Evolutionary conservation across 169 alveolate genomes (phyloP).

Genomic region (Babesia divergens): DNA sequence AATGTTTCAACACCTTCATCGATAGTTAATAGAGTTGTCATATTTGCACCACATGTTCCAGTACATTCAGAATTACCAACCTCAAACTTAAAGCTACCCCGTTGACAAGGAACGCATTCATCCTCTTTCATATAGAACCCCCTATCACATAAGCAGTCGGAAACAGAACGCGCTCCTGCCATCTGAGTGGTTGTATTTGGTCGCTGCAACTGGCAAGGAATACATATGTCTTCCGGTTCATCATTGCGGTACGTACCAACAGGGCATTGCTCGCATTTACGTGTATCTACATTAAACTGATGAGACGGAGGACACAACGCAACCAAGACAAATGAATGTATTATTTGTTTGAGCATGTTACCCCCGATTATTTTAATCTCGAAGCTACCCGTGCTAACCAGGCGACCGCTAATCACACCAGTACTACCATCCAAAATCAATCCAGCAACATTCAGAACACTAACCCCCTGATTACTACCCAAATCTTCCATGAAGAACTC

Average conservation of each 20-base stretch:
- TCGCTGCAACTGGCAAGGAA: conserved; percentile 2
- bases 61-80: conserved; percentile 46
- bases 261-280: conserved; percentile 60
- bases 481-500: conserved; percentile 23
- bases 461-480: neutral
- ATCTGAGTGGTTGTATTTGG: conserved; percentile 31
- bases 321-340: neutral
- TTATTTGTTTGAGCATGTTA: conserved; percentile 24
- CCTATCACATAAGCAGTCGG: conserved; percentile 75
- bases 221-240: conserved; percentile 29
- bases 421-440: conserved; percentile 8
- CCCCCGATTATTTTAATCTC: conserved; percentile 26
- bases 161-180: conserved; percentile 18
- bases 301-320: conserved; percentile 55
- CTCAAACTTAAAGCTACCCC: conserved; percentile 63
- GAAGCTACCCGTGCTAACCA: conserved; percentile 16
- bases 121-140: conserved; percentile 60
- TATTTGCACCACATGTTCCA: conserved; percentile 50
- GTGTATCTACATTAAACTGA: conserved; percentile 2
- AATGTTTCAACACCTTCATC: conserved; percentile 4
- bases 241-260: conserved; percentile 64
- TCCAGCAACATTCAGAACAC: neutral
- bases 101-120: conserved; percentile 64
- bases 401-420: conserved; percentile 40
- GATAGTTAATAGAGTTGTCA: neutral